Percentiles rank a stretch among this genome's conserved stretches.
Conservation (phyloP, 345 rosid species). For the Eucalyptus microcorys region DNA sequence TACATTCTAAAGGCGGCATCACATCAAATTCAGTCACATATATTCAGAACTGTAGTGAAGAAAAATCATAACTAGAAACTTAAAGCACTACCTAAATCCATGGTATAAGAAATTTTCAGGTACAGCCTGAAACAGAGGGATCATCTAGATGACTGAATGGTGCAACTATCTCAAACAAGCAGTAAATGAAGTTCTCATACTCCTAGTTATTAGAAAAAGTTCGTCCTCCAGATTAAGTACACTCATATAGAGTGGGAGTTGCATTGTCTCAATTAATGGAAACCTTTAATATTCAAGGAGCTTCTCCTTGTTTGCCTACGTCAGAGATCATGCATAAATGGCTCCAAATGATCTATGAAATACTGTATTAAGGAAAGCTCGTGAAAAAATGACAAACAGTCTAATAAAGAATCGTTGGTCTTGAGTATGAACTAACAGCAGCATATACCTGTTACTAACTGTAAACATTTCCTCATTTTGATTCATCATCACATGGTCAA, state of each 20-base stretch:
- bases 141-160: neutral
- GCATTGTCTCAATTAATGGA: neutral
- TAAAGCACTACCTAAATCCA: neutral
- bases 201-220: neutral
- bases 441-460: constrained; percentile 5
- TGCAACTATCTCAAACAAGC: neutral
- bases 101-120: neutral
- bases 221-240: neutral
- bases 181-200: neutral
- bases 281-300: neutral
- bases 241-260: neutral
- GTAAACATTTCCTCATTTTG: constrained; percentile 14
- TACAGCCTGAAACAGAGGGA: neutral
- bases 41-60: neutral
- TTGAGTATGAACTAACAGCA: neutral
- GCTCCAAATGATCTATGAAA: neutral
- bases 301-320: neutral
- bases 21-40: neutral
- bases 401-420: neutral
- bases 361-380: neutral
- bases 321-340: neutral
- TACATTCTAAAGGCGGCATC: neutral
- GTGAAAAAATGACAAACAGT: neutral
- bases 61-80: neutral
- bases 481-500: constrained; percentile 7